Evolutionary conservation across 2,329 filamentous ascomycete genomes (phyloP).

Genomic region (Aspergillaceae sp.): DNA sequence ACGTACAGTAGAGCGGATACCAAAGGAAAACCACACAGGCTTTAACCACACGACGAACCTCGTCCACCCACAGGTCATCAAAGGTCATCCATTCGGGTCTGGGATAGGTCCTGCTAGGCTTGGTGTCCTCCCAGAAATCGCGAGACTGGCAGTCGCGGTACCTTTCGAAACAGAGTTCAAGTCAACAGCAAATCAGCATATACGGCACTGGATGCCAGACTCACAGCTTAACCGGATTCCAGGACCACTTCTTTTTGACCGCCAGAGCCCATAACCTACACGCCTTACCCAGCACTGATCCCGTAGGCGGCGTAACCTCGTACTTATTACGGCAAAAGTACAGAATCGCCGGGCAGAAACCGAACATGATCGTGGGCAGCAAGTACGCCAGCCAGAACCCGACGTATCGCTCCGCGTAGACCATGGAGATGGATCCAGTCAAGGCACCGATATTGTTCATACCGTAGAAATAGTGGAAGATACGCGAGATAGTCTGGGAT

Average conservation of each 20-base stretch:
- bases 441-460: conserved; percentile 61
- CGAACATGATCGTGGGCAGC: conserved; percentile 58
- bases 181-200: too few relatives aligned
- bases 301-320: conserved; percentile 57
- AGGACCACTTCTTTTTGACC: conserved; percentile 53
- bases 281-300: conserved; percentile 63
- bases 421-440: conserved; percentile 55
- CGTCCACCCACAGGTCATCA: conserved; percentile 72
- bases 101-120: conserved; percentile 13
- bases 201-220: background rate
- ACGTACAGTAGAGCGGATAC: conserved; percentile 40
- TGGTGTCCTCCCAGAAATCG: conserved; percentile 16
- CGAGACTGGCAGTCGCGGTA: conserved; percentile 8
- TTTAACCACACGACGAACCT: conserved; percentile 59
- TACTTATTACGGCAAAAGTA: conserved; percentile 55
- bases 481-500: conserved; percentile 57
- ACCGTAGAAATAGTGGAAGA: conserved; percentile 64
- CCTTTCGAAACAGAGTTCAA: too few relatives aligned
- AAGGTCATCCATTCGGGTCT: conserved; percentile 54
- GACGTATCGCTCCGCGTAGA: conserved; percentile 66
- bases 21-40: conserved; percentile 61
- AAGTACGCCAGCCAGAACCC: conserved; percentile 56
- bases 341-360: conserved; percentile 54
- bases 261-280: conserved; percentile 53
- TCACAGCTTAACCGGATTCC: conserved; percentile 45